These are phyloP conservation scores for Chaetomium strumarium DNA, from an alignment of 2,329 filamentous ascomycete genomes.

Conservation along the genomic window DNA sequence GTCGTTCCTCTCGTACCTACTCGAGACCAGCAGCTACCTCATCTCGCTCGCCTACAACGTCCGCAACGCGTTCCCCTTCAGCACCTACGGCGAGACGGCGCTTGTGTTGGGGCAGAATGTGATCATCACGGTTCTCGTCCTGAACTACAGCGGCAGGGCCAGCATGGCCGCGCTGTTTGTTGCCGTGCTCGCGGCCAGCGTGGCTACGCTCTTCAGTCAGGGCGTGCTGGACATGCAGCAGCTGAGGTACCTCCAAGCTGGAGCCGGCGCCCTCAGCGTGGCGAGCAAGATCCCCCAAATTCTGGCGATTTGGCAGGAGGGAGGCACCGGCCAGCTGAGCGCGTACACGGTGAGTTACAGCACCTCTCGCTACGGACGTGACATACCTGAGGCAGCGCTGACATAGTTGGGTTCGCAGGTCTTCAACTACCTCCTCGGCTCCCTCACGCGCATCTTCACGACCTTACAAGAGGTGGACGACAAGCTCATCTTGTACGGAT, in stretches of 20 bases:
- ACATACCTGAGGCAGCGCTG: neutral
- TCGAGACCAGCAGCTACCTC: conserved; percentile 83
- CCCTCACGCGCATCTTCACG: conserved; percentile 91
- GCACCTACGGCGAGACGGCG: conserved; percentile 91
- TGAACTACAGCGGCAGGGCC: conserved; percentile 70
- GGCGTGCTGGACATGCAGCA: conserved; percentile 58
- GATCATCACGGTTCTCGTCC: conserved; percentile 76
- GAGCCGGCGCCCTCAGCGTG: conserved; percentile 74
- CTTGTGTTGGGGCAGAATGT: conserved; percentile 91
- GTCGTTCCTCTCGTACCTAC: conserved; percentile 82
- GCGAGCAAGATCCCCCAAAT: conserved; percentile 95
- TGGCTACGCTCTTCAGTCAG: conserved; percentile 64
- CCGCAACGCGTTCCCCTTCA: conserved; percentile 88
- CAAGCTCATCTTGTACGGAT: conserved; percentile 91
- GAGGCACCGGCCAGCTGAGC: conserved; percentile 89
- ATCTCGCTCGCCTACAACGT: conserved; percentile 90
- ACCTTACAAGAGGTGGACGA: conserved; percentile 97
- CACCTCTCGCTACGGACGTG: neutral
- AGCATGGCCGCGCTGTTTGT: conserved; percentile 70
- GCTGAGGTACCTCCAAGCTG: conserved; percentile 73
- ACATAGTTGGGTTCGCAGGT: conserved; percentile 53
- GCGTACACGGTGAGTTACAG: conserved; percentile 78
- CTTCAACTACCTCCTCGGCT: conserved; percentile 95
- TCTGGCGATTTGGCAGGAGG: conserved; percentile 73
- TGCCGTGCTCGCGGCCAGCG: conserved; percentile 63